These are phyloP conservation scores for Adiantum capillusveneris DNA, from an alignment of 75 land plant genomes.

Conservation along the genomic window DNA sequence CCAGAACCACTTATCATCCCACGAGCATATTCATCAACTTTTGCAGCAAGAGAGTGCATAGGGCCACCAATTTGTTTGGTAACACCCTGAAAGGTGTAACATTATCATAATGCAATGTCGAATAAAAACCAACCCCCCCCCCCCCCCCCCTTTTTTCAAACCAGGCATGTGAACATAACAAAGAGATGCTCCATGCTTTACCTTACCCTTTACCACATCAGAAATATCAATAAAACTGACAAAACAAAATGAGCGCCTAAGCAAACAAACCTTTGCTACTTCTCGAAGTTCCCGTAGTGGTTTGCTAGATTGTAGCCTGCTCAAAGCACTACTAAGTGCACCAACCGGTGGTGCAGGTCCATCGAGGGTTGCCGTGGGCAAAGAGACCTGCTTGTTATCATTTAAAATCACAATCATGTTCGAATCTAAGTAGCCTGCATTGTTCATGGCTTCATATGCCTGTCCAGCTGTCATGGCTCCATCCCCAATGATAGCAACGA, in stretches of 20 bases:
- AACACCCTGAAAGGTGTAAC: conserved; percentile 56
- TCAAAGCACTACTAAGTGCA: conserved; percentile 90
- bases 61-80: conserved; percentile 65
- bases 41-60: conserved; percentile 68
- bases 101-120: no score
- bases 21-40: conserved; percentile 79
- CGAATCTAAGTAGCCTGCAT: conserved; percentile 94
- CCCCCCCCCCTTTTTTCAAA: background rate
- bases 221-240: background rate
- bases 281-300: conserved; percentile 96
- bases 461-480: conserved; percentile 99
- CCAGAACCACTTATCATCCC: conserved; percentile 74
- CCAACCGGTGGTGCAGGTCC: conserved; percentile 94
- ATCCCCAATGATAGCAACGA: conserved; percentile 87
- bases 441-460: conserved; percentile 98
- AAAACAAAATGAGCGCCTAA: background rate
- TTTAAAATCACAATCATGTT: conserved; percentile 98
- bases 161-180: no score
- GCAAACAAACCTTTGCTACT: conserved; percentile 73
- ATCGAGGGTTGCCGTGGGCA: conserved; percentile 93
- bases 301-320: conserved; percentile 80
- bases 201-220: background rate
- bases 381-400: conserved; percentile 91
- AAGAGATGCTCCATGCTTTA: no score
- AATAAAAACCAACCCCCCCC: background rate